A percentile compares a stretch with the other conserved stretches of the same genome.
phyloP scores from a whole-genome alignment of 805 yeast species.

The Lachancea sp. region DNA sequence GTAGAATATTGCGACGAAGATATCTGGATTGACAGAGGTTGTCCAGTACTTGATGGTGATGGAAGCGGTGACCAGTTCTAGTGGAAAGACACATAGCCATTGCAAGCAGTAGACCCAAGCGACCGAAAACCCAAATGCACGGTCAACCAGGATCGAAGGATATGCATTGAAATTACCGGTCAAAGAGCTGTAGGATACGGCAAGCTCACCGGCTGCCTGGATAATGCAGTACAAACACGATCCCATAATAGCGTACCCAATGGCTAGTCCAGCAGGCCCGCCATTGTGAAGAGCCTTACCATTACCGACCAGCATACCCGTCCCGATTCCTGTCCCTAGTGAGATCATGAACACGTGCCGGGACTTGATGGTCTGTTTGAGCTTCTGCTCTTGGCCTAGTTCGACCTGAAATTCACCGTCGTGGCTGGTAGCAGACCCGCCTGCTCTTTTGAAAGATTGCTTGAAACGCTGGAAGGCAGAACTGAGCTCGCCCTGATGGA shows the following conservation, averaged over 20 bases:
- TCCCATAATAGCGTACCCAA: conserved; percentile 54
- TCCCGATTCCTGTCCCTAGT: conserved; percentile 80
- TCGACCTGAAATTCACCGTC: conserved; percentile 2
- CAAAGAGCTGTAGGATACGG: conserved; percentile 50
- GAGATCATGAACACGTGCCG: conserved; percentile 69
- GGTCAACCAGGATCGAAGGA: conserved; percentile 49
- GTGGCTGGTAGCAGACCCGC: not conserved
- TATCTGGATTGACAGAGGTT: conserved; percentile 47
- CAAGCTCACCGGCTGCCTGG: conserved; percentile 61
- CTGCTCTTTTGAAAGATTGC: conserved; percentile 7
- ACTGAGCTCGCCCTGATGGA: not conserved
- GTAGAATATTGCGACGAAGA: conserved; percentile 49
- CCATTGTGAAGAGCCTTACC: conserved; percentile 42
- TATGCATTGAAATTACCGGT: conserved; percentile 61
- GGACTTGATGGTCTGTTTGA: conserved; percentile 32
- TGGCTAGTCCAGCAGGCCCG: conserved; percentile 45
- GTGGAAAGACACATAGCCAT: conserved; percentile 56
- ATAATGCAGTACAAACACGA: conserved; percentile 53
- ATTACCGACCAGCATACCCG: conserved; percentile 58
- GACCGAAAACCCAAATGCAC: conserved; percentile 51
- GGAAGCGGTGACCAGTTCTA: conserved; percentile 60
- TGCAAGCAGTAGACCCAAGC: conserved; percentile 60
- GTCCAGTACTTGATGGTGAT: conserved; percentile 58
- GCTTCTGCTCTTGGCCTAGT: conserved; percentile 16
- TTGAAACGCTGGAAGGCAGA: conserved; percentile 2